Conservation (phyloP, 495 filamentous ascomycete species). For the Annulohypoxylon maeteangense region DNA sequence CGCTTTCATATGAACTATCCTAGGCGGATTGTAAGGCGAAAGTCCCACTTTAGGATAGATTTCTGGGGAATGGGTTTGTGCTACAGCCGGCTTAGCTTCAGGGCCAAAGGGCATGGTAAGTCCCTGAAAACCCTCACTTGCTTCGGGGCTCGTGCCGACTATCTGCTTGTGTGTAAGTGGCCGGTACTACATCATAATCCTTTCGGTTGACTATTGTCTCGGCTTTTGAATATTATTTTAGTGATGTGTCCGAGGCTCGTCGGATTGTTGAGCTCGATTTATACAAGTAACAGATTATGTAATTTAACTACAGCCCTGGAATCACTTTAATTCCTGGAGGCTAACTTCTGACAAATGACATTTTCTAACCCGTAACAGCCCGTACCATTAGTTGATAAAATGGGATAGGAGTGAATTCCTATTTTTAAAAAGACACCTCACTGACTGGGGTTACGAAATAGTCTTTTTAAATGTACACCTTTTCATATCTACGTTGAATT, state of each 20-base stretch:
- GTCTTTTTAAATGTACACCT: conserved; percentile 10
- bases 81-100: conserved; percentile 29
- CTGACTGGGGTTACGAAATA: neutral
- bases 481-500: conserved; percentile 14
- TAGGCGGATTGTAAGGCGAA: conserved; percentile 36
- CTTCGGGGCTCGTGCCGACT: conserved; percentile 32
- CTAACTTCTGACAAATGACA: conserved; percentile 9
- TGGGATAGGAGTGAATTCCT: conserved; percentile 7
- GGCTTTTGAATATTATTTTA: neutral
- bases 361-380: neutral
- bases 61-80: conserved; percentile 12
- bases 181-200: neutral
- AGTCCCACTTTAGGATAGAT: conserved; percentile 26
- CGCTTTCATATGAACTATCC: conserved; percentile 22
- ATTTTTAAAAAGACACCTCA: conserved; percentile 10
- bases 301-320: neutral
- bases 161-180: neutral
- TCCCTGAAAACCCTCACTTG: conserved; percentile 17
- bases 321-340: neutral
- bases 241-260: neutral
- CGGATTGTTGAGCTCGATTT: neutral
- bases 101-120: conserved; percentile 6
- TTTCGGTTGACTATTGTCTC: neutral
- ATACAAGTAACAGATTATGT: neutral
- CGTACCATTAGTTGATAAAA: conserved; percentile 4